Evolutionary conservation across 2,329 filamentous ascomycete genomes (phyloP), one percentile per base, ranked within the genome.

Genomic region (Hymenoscyphus scutula): DNA sequence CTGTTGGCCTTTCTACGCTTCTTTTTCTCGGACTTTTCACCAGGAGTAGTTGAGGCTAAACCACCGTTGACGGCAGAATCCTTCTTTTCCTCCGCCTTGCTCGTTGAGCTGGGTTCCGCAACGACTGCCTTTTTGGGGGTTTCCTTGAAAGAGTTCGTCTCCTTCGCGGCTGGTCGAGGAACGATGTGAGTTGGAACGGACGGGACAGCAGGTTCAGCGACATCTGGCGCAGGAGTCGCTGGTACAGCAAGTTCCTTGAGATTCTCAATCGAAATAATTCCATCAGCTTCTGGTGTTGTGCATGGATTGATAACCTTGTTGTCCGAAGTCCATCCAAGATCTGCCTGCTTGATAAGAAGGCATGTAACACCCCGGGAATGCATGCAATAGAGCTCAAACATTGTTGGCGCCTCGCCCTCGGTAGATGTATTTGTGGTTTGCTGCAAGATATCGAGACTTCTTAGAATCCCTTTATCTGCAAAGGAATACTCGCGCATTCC

Each of bases 361-460:
- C 91, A 94, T 19, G 93, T 93, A n/a, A 98, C 92, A 65, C 95
- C 95, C 78, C 92, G 96, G 11, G 95, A 97, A 76, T 99, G 94
- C 89, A 97, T 96, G 34, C 92, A 90, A 74, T 99, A 99, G 10
- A 99, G 82, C 79, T 99, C 95, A 72, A 99, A 98, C 15, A 97
- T 79, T 0, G 89, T 87, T 17, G 86, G 85, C 67, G 95, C 89
- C 19, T 87, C 87, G 23, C 77, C 75, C 27, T 81, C 81, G 45
- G 85, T 84, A 64, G 86, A 81, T 6, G 82, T 78, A 65, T 86
- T 84, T 61, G 88, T 84, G 37, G 89, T 87, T 69, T 83, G 88
- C 71, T 88, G 86, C 29, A 98, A 83, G 72, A 99, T 91, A 72
- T 97, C 92, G 61, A 99, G 79, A 74, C 94, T 98, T 75, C 95